Conservation (phyloP, 805 yeast genomes). For the Teunomyces atbi region DNA sequence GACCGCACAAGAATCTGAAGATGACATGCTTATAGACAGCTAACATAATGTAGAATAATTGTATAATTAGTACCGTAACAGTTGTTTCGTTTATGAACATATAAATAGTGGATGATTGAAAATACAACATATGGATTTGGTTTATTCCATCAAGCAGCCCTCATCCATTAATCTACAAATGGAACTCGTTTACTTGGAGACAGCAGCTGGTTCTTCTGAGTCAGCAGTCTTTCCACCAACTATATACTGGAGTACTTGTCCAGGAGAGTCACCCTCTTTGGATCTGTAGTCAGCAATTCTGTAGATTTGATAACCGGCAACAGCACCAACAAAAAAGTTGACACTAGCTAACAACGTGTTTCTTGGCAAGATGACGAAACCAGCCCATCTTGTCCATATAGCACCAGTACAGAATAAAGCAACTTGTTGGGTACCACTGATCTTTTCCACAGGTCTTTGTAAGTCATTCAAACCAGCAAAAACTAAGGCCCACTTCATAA, state of each 20-base stretch:
- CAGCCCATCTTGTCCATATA: conserved; percentile 98
- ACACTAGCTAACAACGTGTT: conserved; percentile 87
- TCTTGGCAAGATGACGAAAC: conserved; percentile 82
- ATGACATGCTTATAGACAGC: conserved; percentile 10
- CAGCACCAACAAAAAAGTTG: conserved; percentile 87
- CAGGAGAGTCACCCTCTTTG: conserved; percentile 58
- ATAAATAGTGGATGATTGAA: not conserved
- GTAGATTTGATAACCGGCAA: conserved; percentile 79
- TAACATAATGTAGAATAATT: conserved; percentile 5
- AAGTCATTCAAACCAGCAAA: conserved; percentile 87
- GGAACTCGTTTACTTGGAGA: conserved; percentile 4
- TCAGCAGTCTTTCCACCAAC: conserved; percentile 41
- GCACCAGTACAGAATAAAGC: conserved; percentile 89
- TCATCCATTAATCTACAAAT: conserved; percentile 3
- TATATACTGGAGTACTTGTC: conserved; percentile 59
- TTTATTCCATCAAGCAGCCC: not conserved
- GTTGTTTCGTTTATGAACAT: not conserved
- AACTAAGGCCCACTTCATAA: conserved; percentile 79
- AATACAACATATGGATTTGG: too few species aligned
- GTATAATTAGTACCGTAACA: conserved; percentile 3
- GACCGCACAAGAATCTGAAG: conserved; percentile 6
- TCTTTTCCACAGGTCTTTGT: conserved; percentile 85
- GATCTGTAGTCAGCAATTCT: conserved; percentile 71
- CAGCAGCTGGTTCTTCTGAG: conserved; percentile 1
- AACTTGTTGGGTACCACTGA: conserved; percentile 84